phyloP scores from a whole-genome alignment of 2,329 filamentous ascomycete species.

The Volutella citrinella region DNA sequence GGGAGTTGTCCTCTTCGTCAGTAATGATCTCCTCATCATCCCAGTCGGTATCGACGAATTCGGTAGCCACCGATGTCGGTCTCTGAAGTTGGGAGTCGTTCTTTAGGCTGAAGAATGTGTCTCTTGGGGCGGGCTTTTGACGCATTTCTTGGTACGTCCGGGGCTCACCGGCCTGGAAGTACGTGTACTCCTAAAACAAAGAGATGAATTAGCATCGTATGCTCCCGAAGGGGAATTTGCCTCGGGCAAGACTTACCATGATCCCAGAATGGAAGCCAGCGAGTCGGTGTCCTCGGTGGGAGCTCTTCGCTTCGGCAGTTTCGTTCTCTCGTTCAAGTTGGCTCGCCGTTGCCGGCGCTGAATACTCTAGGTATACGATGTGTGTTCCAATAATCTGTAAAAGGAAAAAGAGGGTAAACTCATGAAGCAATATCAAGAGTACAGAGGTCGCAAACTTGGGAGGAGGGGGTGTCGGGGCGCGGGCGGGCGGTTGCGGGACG shows the following conservation, averaged over 20 bases:
- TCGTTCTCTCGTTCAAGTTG: slow-evolving; percentile 22
- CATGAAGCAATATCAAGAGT: slow-evolving; percentile 31
- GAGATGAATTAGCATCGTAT: neutral
- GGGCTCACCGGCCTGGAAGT: slow-evolving; percentile 34
- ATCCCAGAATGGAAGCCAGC: too few species aligned
- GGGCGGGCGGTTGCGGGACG: slow-evolving; percentile 43
- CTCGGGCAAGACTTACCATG: neutral
- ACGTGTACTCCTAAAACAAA: slow-evolving; percentile 32
- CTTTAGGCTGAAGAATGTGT: slow-evolving; percentile 61
- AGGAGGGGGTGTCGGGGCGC: slow-evolving; percentile 30
- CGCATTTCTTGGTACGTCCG: slow-evolving; percentile 49
- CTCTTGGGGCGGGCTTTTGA: slow-evolving; percentile 47
- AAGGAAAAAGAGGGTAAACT: slow-evolving; percentile 30
- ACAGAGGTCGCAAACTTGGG: slow-evolving; percentile 39
- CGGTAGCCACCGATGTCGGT: slow-evolving; percentile 69
- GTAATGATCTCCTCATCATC: slow-evolving; percentile 61
- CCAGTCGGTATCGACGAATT: slow-evolving; percentile 75
- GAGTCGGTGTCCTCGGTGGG: too few species aligned
- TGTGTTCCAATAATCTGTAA: slow-evolving; percentile 23
- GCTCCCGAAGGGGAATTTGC: neutral
- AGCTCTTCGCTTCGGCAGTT: slow-evolving; percentile 10
- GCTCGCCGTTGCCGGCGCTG: slow-evolving; percentile 38
- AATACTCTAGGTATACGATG: slow-evolving; percentile 21
- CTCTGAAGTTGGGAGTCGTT: slow-evolving; percentile 47
- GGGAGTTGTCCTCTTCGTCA: slow-evolving; percentile 63